These are phyloP conservation scores for Leishmania amazonensis DNA, from an alignment of 208 protist genomes.

Conservation along the genomic window DNA sequence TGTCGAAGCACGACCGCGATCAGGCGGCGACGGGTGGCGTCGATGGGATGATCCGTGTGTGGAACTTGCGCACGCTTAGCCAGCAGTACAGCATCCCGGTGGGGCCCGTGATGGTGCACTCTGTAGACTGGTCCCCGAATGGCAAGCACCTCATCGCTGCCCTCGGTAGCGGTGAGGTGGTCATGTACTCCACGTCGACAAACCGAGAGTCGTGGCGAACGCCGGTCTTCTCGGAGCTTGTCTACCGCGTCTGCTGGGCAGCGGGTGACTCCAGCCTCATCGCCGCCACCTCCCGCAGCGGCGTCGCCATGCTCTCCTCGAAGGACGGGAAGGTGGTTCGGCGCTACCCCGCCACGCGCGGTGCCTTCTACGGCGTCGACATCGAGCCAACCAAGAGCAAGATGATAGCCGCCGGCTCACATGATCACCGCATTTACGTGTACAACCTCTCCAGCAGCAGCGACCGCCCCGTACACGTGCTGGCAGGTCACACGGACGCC, in stretches of 20 bases:
- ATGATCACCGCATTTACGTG: constrained; percentile 80
- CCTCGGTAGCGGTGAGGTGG: constrained; percentile 81
- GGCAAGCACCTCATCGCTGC: constrained; percentile 76
- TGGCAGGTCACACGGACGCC: constrained; percentile 78
- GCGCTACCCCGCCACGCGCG: constrained; percentile 52
- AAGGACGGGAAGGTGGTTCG: constrained; percentile 80
- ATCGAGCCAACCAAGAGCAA: constrained; percentile 72
- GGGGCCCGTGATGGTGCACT: constrained; percentile 73
- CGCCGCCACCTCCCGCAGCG: constrained; percentile 51
- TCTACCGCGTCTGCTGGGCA: constrained; percentile 59
- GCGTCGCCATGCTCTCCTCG: constrained; percentile 58
- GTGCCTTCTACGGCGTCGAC: constrained; percentile 61
- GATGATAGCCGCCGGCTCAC: constrained; percentile 77
- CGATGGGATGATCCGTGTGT: constrained; percentile 89
- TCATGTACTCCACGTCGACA: constrained; percentile 68
- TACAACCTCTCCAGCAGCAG: constrained; percentile 69
- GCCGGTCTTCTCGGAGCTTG: constrained; percentile 45
- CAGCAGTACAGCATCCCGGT: constrained; percentile 57
- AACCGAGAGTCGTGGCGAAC: constrained; percentile 67
- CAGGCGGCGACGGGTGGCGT: constrained; percentile 73
- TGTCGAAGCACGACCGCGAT: constrained; percentile 82
- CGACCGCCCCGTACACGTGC: constrained; percentile 47
- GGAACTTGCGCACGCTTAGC: constrained; percentile 67
- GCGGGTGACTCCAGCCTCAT: constrained; percentile 55
- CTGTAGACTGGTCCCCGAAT: constrained; percentile 79